These are phyloP conservation scores for Solanum peruvianum DNA, from an alignment of 257 asterid genomes.

Conservation along the genomic window DNA sequence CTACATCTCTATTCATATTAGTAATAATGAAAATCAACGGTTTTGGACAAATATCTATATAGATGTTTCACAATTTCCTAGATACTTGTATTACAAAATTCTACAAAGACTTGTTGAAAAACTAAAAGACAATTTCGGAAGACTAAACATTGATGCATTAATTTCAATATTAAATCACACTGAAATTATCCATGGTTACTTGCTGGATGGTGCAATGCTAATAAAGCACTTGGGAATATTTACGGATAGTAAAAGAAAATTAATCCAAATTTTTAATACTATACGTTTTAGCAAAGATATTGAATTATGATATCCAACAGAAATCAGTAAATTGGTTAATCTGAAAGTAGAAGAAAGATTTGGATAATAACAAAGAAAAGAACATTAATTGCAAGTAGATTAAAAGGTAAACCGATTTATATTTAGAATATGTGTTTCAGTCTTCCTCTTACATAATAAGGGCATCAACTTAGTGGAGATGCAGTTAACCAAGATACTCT, in stretches of 20 bases:
- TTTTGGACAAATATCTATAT: too few relatives aligned
- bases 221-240: conserved; percentile 46
- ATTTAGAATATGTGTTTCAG: neutral
- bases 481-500: neutral
- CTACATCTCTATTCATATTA: too few relatives aligned
- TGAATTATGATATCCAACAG: conserved; percentile 6
- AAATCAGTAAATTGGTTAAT: conserved; percentile 1
- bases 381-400: neutral
- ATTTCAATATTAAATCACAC: conserved; percentile 12
- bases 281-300: neutral
- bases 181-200: conserved; percentile 34
- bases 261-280: neutral
- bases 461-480: neutral
- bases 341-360: neutral
- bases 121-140: too few relatives aligned
- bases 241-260: conserved; percentile 39
- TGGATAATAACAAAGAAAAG: neutral
- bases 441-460: conserved; percentile 1
- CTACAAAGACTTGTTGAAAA: too few relatives aligned
- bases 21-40: too few relatives aligned
- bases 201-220: neutral
- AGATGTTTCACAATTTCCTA: too few relatives aligned
- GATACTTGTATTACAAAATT: too few relatives aligned
- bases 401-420: neutral
- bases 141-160: too few relatives aligned